These are phyloP conservation scores for Fusarium siculi DNA, from an alignment of 2,329 filamentous ascomycete genomes.

Conservation along the genomic window DNA sequence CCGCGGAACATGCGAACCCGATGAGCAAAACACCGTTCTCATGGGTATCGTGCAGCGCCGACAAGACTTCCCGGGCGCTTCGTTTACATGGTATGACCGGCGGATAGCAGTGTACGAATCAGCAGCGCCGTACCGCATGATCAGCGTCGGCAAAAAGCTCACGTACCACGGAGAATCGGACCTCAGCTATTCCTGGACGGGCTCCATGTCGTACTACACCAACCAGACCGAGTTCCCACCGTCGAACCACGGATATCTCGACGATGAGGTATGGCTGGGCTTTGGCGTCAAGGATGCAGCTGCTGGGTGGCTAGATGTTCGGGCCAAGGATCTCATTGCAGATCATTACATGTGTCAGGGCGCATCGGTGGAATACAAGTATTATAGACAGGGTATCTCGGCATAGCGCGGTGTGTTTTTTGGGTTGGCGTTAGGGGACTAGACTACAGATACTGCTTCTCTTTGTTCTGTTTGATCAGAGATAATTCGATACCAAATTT, in stretches of 20 bases:
- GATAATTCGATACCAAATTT: not conserved
- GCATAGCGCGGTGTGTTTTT: slow-evolving; percentile 7
- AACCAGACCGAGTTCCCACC: slow-evolving; percentile 23
- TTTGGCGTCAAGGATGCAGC: slow-evolving; percentile 36
- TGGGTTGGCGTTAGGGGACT: slow-evolving; percentile 11
- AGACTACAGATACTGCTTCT: not conserved
- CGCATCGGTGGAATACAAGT: slow-evolving; percentile 22
- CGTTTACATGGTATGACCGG: slow-evolving; percentile 35
- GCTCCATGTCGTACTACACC: slow-evolving; percentile 32
- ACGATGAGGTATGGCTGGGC: slow-evolving; percentile 39
- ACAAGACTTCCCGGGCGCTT: slow-evolving; percentile 10
- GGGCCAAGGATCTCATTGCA: slow-evolving; percentile 28
- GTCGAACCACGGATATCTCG: slow-evolving; percentile 31
- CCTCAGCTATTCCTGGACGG: slow-evolving; percentile 34
- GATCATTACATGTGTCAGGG: slow-evolving; percentile 37
- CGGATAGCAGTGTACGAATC: slow-evolving; percentile 34
- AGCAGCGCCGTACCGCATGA: slow-evolving; percentile 31
- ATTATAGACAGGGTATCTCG: slow-evolving; percentile 26
- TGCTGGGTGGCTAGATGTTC: slow-evolving; percentile 37
- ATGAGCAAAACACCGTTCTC: slow-evolving; percentile 32
- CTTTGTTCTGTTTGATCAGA: not conserved
- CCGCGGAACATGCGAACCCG: slow-evolving; percentile 27
- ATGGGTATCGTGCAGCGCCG: slow-evolving; percentile 36
- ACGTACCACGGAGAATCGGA: slow-evolving; percentile 37
- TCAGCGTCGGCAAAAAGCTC: slow-evolving; percentile 38